Evolutionary conservation across 1,284 basidiomycete genomes (phyloP), one percentile per base, ranked within the genome.

Genomic region (Inonotus obliquus): DNA sequence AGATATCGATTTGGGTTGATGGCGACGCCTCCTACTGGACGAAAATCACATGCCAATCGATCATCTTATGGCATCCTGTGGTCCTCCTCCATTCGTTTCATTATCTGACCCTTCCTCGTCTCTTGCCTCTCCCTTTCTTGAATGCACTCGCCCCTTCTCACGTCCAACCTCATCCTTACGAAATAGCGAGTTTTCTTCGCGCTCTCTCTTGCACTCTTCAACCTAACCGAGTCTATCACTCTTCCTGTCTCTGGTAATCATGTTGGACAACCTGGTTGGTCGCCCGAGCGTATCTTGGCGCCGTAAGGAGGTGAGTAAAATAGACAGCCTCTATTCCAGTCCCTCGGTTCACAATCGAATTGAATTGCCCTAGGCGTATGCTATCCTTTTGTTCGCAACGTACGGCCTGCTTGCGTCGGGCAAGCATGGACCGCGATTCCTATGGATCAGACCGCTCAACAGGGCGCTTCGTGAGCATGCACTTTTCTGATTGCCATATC

Each of bases 371-470:
- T 67, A 92, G 89, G 88, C 92, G 64, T 87, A 94, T 71, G 80
- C 96, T 51, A 90, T 96, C 67, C 82, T 97, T 64, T 71, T 93
- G 72, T 96, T 98, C 76, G 97, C 95, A 92, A 68, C 89, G 59
- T 94, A 89, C 84, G 76, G 90, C 37, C 85, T 98, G 58, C 71
- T 83, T 45, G 79, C 82, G 25, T 91, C 92, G 4, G 86, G 87
- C 67, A 80, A 86, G 6, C 77, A 77, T 13, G 86, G 86, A 21
- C 91, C 91, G 0, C 79, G 83, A 17, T 61, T 92, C 23, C 69
- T 89, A 29, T 85, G 83, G 81, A 70, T 93, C 1, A 79, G 82
- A 52, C 74, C 74, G 45, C 67, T 81, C 7, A 92, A 92, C 69
- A 78, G 78, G 67, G 67, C 71, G 4, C 77, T 93, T 23, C 74